Conservation (phyloP, 805 yeast species). For the Ogataea paraovalis region DNA sequence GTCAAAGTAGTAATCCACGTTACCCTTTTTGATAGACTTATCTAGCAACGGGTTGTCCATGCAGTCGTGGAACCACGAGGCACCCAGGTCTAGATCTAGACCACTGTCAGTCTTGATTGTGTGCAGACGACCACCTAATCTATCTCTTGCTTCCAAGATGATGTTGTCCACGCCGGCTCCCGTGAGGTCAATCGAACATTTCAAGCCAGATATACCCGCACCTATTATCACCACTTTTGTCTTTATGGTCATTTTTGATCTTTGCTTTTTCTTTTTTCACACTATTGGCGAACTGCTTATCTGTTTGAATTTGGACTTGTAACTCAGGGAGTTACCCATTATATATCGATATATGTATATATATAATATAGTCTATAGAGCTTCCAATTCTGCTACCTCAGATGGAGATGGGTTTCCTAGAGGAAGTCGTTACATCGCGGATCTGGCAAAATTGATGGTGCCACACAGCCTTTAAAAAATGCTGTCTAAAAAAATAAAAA, state of each 20-base stretch:
- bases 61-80: constrained; percentile 89
- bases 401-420: too few species aligned
- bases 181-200: constrained; percentile 41
- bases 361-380: neutral
- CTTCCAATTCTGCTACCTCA: too few species aligned
- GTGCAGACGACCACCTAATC: constrained; percentile 65
- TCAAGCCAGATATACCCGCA: constrained; percentile 52
- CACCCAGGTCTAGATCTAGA: constrained; percentile 65
- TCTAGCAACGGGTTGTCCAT: constrained; percentile 58
- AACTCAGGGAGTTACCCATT: neutral
- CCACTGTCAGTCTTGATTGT: constrained; percentile 35
- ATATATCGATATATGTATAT: neutral
- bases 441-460: too few species aligned
- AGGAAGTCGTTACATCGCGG: too few species aligned
- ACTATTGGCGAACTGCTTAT: too few species aligned
- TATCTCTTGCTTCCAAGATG: constrained; percentile 46
- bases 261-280: too few species aligned
- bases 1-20: constrained; percentile 30
- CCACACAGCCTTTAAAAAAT: too few species aligned
- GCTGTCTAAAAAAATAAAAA: too few species aligned
- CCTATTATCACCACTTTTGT: constrained; percentile 44
- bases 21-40: constrained; percentile 34
- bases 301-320: too few species aligned
- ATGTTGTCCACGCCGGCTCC: constrained; percentile 35
- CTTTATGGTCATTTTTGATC: too few species aligned